A percentile compares a stretch with the other conserved stretches of the same genome.
Evolutionary conservation across 164 flowering plant species (phyloP).

Genomic region (Berberis vulgaris): DNA sequence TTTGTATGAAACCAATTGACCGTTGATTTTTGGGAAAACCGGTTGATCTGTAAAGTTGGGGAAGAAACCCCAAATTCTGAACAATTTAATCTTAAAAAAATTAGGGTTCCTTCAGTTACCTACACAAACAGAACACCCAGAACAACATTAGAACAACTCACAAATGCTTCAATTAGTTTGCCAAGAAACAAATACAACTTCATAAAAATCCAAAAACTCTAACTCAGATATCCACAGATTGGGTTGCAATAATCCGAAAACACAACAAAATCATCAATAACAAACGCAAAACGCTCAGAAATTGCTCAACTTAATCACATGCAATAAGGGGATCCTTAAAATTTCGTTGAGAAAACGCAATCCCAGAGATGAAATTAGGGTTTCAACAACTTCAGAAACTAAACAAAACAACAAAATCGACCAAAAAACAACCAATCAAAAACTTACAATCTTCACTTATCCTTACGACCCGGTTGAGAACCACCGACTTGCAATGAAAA

Average conservation of each 20-base stretch:
- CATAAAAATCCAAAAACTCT: too few species aligned
- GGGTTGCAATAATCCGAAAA: not conserved
- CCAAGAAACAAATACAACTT: too few species aligned
- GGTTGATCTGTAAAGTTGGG: too few species aligned
- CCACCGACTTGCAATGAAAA: not conserved
- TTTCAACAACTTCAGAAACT: not conserved
- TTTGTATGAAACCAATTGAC: too few species aligned
- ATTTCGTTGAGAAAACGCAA: not conserved
- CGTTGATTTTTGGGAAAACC: too few species aligned
- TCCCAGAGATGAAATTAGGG: not conserved
- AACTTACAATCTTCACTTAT: not conserved
- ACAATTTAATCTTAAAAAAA: too few species aligned
- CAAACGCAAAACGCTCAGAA: not conserved
- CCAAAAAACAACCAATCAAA: not conserved
- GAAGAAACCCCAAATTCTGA: too few species aligned
- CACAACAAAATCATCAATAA: not conserved
- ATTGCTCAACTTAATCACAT: not conserved
- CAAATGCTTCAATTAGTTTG: too few species aligned
- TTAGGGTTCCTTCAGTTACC: too few species aligned
- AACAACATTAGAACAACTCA: too few species aligned
- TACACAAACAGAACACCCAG: too few species aligned
- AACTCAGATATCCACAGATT: not conserved
- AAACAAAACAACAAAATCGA: not conserved
- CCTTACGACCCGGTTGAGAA: not conserved
- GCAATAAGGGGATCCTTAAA: not conserved